These are phyloP conservation scores for Anacardium occidentale DNA, from an alignment of 345 rosid genomes.

Conservation along the genomic window DNA sequence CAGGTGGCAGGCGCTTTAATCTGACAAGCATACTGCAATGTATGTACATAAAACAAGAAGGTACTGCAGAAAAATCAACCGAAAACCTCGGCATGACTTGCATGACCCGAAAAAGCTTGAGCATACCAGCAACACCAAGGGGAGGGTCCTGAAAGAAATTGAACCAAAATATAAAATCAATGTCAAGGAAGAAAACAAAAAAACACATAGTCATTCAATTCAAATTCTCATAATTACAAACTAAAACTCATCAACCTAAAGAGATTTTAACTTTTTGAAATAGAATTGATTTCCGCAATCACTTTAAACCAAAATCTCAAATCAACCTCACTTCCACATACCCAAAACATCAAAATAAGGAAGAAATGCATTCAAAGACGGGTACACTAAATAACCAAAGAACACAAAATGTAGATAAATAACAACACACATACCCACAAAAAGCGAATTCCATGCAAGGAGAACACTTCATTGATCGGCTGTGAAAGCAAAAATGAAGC, in stretches of 20 bases:
- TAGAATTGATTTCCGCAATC: background rate
- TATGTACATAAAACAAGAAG: slow-evolving; percentile 58
- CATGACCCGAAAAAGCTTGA: slow-evolving; percentile 54
- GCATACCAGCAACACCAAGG: slow-evolving; percentile 42
- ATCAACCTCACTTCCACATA: background rate
- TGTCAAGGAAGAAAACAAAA: background rate
- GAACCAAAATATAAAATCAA: background rate
- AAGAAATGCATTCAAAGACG: background rate
- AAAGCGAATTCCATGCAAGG: slow-evolving; percentile 56
- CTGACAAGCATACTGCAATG: slow-evolving; percentile 38
- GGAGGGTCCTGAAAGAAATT: slow-evolving; percentile 49
- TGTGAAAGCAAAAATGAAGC: slow-evolving; percentile 55
- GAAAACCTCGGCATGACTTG: slow-evolving; percentile 51
- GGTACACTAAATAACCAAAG: background rate
- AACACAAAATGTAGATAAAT: background rate
- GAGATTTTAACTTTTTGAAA: background rate
- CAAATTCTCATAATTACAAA: no score
- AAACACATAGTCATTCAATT: background rate
- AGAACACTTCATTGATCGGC: slow-evolving; percentile 48
- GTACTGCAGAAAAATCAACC: slow-evolving; percentile 68
- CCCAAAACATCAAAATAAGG: background rate
- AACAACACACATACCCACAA: slow-evolving; percentile 43
- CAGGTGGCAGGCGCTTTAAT: slow-evolving; percentile 29
- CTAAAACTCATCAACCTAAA: background rate
- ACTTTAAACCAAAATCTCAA: background rate